Base-by-base conservation (phyloP, 805 yeast species). In the Millerago galiae region DNA sequence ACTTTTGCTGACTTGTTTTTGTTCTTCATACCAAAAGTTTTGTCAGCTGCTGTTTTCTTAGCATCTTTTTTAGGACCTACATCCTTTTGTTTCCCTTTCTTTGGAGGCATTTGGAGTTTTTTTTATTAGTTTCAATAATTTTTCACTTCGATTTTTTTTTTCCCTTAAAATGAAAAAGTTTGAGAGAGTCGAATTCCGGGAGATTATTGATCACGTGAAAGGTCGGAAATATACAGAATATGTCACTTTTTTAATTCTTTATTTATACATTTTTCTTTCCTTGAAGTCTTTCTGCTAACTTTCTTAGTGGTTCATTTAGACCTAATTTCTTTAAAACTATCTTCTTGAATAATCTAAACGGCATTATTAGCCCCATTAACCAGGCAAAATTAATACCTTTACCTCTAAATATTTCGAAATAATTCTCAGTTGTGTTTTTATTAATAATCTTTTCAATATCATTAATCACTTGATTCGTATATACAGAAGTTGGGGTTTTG, bases 1-100 rank as follows among this genome's bases (percentile, higher is more conserved):
- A 91, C 97, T 56, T 83, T 93, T 57, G 91, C 77, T 34, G 97
- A 89, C 61, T 89, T 87, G 68, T 93, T 91, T 63, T 93, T 93
- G 63, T 93, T 93, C 60, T 90, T 93, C 72, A 93, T 71, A 45
- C 99, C 99, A 61, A 93, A 93, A 2, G 97, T 87, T 68, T 87
- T 90, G 66, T 93, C 98, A 48, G 81, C 81, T 43, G 76, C 78
- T 67, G 84, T 83, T 57, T 79, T 78, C 58, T 77, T 77, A 51
- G 75, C 79, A 45, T 68, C 72, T 55, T 73, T 65, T 58, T 73
- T 70, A 52, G 61, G 61, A 58, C 72, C 68, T 41, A 67, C 66
- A 49, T 65, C 68, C 53, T 70, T 68, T 46, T 67, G 66, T 57
- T 41, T 44, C 18, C 75, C 75, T 68, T 83, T 86, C 72, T 85